Base-by-base conservation (phyloP, 495 filamentous ascomycete species). In the Baudoinia panamericana region DNA sequence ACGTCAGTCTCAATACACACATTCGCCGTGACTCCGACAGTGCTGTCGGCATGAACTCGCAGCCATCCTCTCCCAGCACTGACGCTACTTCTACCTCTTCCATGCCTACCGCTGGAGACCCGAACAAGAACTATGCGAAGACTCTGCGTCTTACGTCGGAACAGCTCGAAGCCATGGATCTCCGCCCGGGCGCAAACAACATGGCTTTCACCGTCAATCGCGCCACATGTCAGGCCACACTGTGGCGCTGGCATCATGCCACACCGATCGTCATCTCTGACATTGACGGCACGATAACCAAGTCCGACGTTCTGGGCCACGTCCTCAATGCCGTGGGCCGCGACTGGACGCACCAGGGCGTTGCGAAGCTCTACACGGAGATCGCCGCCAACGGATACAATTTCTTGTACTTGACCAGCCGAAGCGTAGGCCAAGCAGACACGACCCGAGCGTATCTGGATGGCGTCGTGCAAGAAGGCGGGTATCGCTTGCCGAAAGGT, bases 281-380 rank as follows among this genome's bases (percentile, higher is more conserved):
- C 62, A 94, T 99, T 51, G 90, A 99, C 63, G 90, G 90, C 17
- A 99, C 90, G 16, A 99, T 99, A 50, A 99, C 90, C 32, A 99
- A 96, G 65, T 94, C 88, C 5, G 90, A 99, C 65, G 90, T 87
- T 4, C 66, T 96, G 13, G 90, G 90, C n/a, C 90, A 99, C 48
- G 86, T 99, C 34, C 61, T 99, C 30, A 96, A 90, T 62, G 92
- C 90, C 80, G 85, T 99, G 43, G 90, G 90, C 21, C 80, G 90
- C 41, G 90, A 99, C 58, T 99, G 90, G 90, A 99, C 90, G 5
- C 90, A 99, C 59, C 69, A 80, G 12, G 90, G 90, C 13, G 90
- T 99, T 16, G 92, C 90, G 18, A 99, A 96, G 63, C 67, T 99
- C 10, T 99, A 95, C 60, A 84, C 78, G 12, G 90, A 99, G 45